Evolutionary conservation across 1,284 basidiomycete genomes (phyloP).

Genomic region (Ustilago lituana): DNA sequence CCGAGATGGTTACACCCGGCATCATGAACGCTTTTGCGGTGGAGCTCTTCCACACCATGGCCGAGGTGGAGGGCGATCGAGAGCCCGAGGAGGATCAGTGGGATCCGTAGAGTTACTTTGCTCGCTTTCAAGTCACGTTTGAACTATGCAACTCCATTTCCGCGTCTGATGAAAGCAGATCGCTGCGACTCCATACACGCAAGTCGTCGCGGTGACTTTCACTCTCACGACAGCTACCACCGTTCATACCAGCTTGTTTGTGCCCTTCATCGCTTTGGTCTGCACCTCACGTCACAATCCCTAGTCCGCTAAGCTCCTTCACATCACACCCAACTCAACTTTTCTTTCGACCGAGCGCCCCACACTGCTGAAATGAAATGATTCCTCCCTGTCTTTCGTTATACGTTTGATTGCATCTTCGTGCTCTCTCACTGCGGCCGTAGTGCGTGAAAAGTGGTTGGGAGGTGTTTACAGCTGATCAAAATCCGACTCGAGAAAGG

Average conservation of each 20-base stretch:
- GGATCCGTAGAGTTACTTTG: slow-evolving; percentile 12
- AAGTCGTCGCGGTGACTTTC: not conserved
- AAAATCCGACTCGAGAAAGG: slow-evolving; percentile 8
- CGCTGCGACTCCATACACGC: slow-evolving; percentile 14
- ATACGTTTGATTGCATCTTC: slow-evolving; percentile 13
- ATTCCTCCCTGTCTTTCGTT: no score
- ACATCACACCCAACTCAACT: no score
- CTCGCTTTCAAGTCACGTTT: not conserved
- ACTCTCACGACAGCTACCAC: not conserved
- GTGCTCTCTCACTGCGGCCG: not conserved
- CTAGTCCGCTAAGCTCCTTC: no score
- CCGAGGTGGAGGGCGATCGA: slow-evolving; percentile 47
- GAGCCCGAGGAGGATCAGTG: slow-evolving; percentile 48
- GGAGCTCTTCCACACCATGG: slow-evolving; percentile 62
- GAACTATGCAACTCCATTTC: not conserved
- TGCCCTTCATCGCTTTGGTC: no score
- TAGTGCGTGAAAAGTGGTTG: no score
- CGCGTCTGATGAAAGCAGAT: not conserved
- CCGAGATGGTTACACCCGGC: slow-evolving; percentile 59
- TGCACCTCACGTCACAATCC: not conserved
- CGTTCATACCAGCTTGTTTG: slow-evolving; percentile 1
- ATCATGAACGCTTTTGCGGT: slow-evolving; percentile 62
- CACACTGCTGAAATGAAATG: no score
- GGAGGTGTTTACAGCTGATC: slow-evolving; percentile 6
- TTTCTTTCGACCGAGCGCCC: no score